phyloP scores from a whole-genome alignment of 2,329 filamentous ascomycete species.

The Aspergillus oerlinghausenensis region DNA sequence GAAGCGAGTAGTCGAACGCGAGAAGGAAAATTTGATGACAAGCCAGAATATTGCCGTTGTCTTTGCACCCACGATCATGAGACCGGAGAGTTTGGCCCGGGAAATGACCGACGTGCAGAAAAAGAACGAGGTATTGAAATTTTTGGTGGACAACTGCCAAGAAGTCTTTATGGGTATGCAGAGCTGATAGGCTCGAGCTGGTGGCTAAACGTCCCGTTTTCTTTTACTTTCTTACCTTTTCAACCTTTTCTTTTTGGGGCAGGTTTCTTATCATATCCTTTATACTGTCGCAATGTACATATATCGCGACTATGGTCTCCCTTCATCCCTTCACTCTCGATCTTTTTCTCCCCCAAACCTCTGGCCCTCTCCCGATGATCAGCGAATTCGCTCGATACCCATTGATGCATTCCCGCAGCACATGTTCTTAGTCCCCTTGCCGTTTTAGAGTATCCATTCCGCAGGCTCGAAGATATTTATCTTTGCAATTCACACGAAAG shows the following conservation, averaged over 20 bases:
- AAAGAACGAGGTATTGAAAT: constrained; percentile 89
- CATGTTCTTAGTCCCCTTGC: constrained; percentile 15
- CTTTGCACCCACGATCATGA: constrained; percentile 96
- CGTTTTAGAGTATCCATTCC: constrained; percentile 15
- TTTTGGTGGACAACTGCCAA: constrained; percentile 84
- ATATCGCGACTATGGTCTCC: constrained; percentile 15
- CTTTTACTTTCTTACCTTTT: not conserved
- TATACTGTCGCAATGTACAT: constrained; percentile 17
- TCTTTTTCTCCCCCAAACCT: constrained; percentile 1
- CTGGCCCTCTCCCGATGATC: constrained; percentile 18
- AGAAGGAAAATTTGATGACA: constrained; percentile 90
- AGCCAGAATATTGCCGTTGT: constrained; percentile 94
- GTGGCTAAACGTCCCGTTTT: constrained; percentile 1
- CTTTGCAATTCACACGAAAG: constrained; percentile 4
- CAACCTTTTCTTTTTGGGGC: not conserved
- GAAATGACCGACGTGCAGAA: constrained; percentile 95
- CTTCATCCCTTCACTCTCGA: not conserved
- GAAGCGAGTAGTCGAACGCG: constrained; percentile 74
- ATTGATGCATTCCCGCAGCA: constrained; percentile 16
- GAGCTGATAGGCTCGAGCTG: constrained; percentile 12
- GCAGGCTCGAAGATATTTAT: constrained; percentile 33
- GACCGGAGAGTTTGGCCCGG: constrained; percentile 79
- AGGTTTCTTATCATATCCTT: constrained; percentile 1
- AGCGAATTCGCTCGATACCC: constrained; percentile 30
- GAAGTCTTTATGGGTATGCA: constrained; percentile 62